Conservation (phyloP, 805 yeast species). For the Ogataea siamensis region DNA sequence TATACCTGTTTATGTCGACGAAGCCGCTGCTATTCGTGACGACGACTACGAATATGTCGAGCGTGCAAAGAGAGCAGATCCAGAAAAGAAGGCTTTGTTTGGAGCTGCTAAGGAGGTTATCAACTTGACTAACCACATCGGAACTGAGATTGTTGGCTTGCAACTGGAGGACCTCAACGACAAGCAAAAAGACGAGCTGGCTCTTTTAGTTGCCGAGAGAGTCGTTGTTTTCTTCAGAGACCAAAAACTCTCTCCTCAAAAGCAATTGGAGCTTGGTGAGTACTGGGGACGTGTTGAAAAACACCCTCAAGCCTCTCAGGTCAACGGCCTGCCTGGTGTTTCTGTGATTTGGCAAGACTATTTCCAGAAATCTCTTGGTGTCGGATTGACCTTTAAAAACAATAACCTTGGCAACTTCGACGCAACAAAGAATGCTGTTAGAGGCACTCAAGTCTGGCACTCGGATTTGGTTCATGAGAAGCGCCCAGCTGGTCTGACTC, state of each 20-base stretch:
- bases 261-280: slow-evolving; percentile 43
- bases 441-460: slow-evolving; percentile 42
- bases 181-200: slow-evolving; percentile 46
- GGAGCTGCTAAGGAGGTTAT: slow-evolving; percentile 42
- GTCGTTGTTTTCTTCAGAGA: slow-evolving; percentile 51
- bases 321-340: slow-evolving; percentile 38
- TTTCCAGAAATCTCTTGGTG: slow-evolving; percentile 27
- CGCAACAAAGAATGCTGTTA: slow-evolving; percentile 10
- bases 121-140: slow-evolving; percentile 44
- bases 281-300: slow-evolving; percentile 45
- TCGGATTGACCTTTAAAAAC: slow-evolving; percentile 23
- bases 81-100: slow-evolving; percentile 41
- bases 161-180: slow-evolving; percentile 43
- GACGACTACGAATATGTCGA: slow-evolving; percentile 36
- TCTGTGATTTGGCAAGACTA: slow-evolving; percentile 43
- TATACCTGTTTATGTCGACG: slow-evolving; percentile 41
- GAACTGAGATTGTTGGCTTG: slow-evolving; percentile 49
- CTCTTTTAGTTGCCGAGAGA: slow-evolving; percentile 46
- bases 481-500: slow-evolving; percentile 56
- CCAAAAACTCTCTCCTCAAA: slow-evolving; percentile 44
- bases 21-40: slow-evolving; percentile 38
- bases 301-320: slow-evolving; percentile 37
- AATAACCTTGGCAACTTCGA: slow-evolving; percentile 23
- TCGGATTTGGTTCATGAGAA: slow-evolving; percentile 55
- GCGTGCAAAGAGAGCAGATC: slow-evolving; percentile 39